A percentile compares a stretch with the other conserved stretches of the same genome.
These are phyloP conservation scores for Populus hybrid DNA, from an alignment of 441 rosid species.

Conservation along the genomic window DNA sequence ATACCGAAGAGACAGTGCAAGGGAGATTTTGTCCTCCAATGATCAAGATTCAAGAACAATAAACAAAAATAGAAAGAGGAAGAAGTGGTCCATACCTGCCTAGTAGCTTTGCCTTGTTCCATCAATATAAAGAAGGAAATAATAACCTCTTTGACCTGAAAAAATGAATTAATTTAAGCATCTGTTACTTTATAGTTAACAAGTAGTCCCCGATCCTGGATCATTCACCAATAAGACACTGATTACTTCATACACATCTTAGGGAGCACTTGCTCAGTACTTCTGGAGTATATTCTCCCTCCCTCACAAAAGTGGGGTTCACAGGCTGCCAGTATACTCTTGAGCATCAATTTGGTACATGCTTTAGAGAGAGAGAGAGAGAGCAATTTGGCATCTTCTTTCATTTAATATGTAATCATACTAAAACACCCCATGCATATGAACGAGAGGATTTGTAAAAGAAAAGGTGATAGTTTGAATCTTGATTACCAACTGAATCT, in stretches of 20 bases:
- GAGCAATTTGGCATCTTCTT: not conserved
- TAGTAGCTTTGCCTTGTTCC: conserved; percentile 69
- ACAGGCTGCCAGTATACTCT: not conserved
- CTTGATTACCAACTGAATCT: not conserved
- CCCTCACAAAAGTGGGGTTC: not conserved
- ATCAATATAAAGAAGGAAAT: conserved; percentile 81
- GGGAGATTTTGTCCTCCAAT: not conserved
- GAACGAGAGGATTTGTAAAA: not conserved
- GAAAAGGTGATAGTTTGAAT: not conserved
- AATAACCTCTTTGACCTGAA: conserved; percentile 94
- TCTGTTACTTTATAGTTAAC: not conserved
- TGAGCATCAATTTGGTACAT: not conserved
- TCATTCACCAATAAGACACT: not conserved
- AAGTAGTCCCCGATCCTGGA: not conserved
- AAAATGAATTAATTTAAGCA: conserved; percentile 13
- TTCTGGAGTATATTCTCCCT: not conserved
- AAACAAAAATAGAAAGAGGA: not conserved
- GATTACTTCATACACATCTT: not conserved
- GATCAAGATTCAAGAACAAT: not conserved
- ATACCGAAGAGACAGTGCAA: not conserved
- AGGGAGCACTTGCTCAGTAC: not conserved
- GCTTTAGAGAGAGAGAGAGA: no score
- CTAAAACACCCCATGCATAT: not conserved
- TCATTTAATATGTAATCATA: not conserved
- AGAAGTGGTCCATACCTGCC: conserved; percentile 35